A percentile compares a stretch with the other conserved stretches of the same genome.
phyloP scores from a whole-genome alignment of 768 basidiomycete genomes.

The Kwoniella dendrophila region DNA sequence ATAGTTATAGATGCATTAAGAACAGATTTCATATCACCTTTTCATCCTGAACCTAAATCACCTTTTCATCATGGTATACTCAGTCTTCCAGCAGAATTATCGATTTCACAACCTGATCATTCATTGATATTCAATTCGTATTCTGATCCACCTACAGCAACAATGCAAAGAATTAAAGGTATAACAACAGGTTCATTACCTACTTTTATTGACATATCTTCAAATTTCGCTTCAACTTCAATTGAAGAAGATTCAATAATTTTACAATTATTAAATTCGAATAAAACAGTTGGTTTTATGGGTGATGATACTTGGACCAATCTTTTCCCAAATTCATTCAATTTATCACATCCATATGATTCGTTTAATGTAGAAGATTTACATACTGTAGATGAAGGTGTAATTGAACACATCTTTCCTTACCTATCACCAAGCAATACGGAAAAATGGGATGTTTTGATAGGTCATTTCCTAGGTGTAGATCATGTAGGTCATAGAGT shows the following conservation, averaged over 20 bases:
- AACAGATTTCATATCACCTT: constrained; percentile 84
- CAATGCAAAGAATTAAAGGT: constrained; percentile 91
- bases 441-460: constrained; percentile 76
- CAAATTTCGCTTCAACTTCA: constrained; percentile 83
- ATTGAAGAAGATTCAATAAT: constrained; percentile 87
- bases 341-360: constrained; percentile 82
- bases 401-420: constrained; percentile 79
- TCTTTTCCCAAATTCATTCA: constrained; percentile 79
- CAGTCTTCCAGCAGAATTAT: constrained; percentile 74
- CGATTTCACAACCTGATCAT: constrained; percentile 65
- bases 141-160: constrained; percentile 92
- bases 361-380: constrained; percentile 99
- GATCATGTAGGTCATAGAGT: constrained; percentile 96
- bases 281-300: constrained; percentile 76
- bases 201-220: constrained; percentile 91
- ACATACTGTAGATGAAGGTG: constrained; percentile 91
- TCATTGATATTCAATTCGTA: constrained; percentile 87
- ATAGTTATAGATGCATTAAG: constrained; percentile 90
- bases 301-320: constrained; percentile 97
- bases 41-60: constrained; percentile 39
- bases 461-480: constrained; percentile 92
- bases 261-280: constrained; percentile 63
- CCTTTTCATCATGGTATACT: constrained; percentile 79
- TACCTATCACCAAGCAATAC: constrained; percentile 61
- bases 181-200: constrained; percentile 93